These are phyloP conservation scores for Candida tibetensis DNA, from an alignment of 805 yeast genomes.

Conservation along the genomic window DNA sequence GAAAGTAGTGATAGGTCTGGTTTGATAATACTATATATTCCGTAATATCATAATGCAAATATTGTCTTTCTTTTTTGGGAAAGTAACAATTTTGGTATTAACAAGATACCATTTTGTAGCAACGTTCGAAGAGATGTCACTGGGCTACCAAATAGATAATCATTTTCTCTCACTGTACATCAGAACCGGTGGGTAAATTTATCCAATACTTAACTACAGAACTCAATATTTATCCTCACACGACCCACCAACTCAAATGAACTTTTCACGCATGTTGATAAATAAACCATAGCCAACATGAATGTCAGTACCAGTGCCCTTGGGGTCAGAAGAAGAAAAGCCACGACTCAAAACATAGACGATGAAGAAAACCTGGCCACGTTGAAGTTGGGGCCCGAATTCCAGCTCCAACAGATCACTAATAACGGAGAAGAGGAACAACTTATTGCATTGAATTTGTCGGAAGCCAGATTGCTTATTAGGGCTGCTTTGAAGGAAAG, in stretches of 20 bases:
- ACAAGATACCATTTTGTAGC: too few species aligned
- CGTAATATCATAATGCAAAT: too few species aligned
- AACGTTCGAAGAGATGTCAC: too few species aligned
- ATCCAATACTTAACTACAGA: too few species aligned
- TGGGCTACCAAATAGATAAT: too few species aligned
- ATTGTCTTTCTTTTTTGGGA: too few species aligned
- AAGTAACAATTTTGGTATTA: too few species aligned
- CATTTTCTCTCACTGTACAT: too few species aligned
- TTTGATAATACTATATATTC: too few species aligned
- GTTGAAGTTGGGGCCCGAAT: conserved; percentile 89
- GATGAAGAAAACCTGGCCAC: conserved; percentile 92
- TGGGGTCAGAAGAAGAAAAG: conserved; percentile 74
- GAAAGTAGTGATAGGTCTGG: too few species aligned
- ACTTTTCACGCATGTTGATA: not conserved
- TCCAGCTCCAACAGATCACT: conserved; percentile 73
- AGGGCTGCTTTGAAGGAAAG: conserved; percentile 82
- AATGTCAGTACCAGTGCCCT: conserved; percentile 87
- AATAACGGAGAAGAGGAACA: conserved; percentile 77
- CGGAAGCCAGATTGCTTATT: conserved; percentile 86
- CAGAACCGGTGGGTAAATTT: too few species aligned
- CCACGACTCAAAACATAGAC: conserved; percentile 55
- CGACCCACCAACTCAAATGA: not conserved
- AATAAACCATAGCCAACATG: conserved; percentile 43
- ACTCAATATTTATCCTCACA: too few species aligned
- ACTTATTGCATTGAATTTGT: conserved; percentile 78